Percentiles rank a stretch among this genome's conserved stretches.
Evolutionary conservation across 2,329 filamentous ascomycete species (phyloP).

Genomic region (Dothideomycetes sp.): DNA sequence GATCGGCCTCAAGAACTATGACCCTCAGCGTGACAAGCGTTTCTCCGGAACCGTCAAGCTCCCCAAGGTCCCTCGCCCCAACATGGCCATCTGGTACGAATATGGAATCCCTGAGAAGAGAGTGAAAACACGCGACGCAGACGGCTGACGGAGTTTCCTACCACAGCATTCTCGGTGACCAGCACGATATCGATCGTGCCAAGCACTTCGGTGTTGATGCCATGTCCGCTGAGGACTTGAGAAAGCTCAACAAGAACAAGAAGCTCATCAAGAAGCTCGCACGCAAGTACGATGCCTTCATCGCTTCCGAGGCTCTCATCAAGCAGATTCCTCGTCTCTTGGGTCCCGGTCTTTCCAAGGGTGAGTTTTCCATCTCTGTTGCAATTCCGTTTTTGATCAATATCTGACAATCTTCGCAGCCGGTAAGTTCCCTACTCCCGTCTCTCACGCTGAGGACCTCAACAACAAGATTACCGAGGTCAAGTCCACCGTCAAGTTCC

Average conservation of each 20-base stretch:
- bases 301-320: constrained; percentile 94
- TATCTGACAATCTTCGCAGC: constrained; percentile 46
- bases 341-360: constrained; percentile 96
- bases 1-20: constrained; percentile 94
- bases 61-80: constrained; percentile 79
- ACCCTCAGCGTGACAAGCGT: constrained; percentile 99
- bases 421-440: constrained; percentile 98
- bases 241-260: constrained; percentile 99
- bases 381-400: neutral
- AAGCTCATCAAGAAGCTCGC: constrained; percentile 99
- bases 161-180: constrained; percentile 68
- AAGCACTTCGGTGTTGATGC: constrained; percentile 98
- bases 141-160: constrained; percentile 22
- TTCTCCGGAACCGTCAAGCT: constrained; percentile 99
- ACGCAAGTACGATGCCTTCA: constrained; percentile 99
- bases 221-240: constrained; percentile 97
- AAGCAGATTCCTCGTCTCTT: constrained; percentile 99
- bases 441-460: constrained; percentile 94
- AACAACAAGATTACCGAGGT: constrained; percentile 94
- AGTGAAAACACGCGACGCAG: constrained; percentile 1
- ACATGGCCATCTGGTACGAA: constrained; percentile 72
- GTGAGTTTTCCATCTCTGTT: constrained; percentile 40
- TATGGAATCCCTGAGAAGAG: constrained; percentile 2
- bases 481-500: constrained; percentile 99
- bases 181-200: constrained; percentile 99